These are phyloP conservation scores for Exophiala oligosperma DNA, from an alignment of 2,329 filamentous ascomycete genomes.

Conservation along the genomic window DNA sequence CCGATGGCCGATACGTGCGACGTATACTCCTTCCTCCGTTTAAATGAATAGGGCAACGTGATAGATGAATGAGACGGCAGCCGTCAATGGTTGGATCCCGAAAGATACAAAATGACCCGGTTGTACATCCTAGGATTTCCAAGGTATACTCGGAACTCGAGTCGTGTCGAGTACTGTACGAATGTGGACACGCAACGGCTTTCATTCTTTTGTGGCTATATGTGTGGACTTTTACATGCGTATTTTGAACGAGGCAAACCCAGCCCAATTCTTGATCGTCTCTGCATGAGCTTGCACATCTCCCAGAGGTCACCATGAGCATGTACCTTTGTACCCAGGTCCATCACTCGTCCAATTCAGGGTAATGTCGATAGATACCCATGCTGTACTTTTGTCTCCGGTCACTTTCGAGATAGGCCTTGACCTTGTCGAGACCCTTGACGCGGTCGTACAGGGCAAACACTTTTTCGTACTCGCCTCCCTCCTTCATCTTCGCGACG, in stretches of 20 bases:
- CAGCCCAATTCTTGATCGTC: too few relatives aligned
- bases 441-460: conserved; percentile 66
- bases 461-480: conserved; percentile 59
- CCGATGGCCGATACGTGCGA: conserved; percentile 37
- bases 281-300: too few relatives aligned
- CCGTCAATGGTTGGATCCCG: neutral
- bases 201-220: too few relatives aligned
- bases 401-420: conserved; percentile 67
- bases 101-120: neutral
- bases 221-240: too few relatives aligned
- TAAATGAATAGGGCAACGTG: conserved; percentile 40
- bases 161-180: too few relatives aligned
- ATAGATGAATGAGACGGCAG: neutral
- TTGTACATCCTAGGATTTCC: neutral
- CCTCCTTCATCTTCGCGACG: conserved; percentile 54
- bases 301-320: too few relatives aligned
- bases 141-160: neutral
- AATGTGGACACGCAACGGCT: too few relatives aligned
- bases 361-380: conserved; percentile 72
- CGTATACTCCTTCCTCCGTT: conserved; percentile 20
- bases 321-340: too few relatives aligned
- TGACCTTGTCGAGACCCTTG: conserved; percentile 63
- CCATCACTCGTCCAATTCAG: conserved; percentile 61
- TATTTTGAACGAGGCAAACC: too few relatives aligned
- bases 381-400: conserved; percentile 60